Evolutionary conservation across 2,329 filamentous ascomycete species (phyloP).

Genomic region (Lasiodiplodia theobromae): DNA sequence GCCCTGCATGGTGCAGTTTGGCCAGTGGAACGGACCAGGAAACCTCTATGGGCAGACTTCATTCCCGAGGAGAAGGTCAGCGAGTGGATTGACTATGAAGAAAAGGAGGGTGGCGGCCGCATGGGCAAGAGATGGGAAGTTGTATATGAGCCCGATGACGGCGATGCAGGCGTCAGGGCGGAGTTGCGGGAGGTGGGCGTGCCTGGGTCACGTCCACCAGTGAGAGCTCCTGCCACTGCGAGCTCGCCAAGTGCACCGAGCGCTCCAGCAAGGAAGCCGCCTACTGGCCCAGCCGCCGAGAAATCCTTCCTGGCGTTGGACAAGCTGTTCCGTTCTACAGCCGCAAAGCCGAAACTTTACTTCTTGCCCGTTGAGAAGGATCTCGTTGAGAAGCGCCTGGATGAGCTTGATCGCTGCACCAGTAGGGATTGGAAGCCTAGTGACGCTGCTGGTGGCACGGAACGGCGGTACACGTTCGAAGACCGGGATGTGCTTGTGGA

Average conservation of each 20-base stretch:
- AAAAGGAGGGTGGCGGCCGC: conserved; percentile 52
- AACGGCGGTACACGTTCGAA: conserved; percentile 53
- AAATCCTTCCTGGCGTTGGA: conserved; percentile 63
- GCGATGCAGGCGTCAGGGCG: conserved; percentile 54
- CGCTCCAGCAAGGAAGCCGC: conserved; percentile 14
- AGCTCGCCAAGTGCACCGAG: conserved; percentile 2
- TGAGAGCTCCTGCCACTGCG: conserved; percentile 22
- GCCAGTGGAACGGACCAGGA: conserved; percentile 86
- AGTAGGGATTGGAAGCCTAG: conserved; percentile 48
- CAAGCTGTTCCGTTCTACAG: conserved; percentile 66
- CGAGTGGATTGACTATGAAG: conserved; percentile 77
- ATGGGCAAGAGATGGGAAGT: conserved; percentile 72
- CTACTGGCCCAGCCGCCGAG: conserved; percentile 34
- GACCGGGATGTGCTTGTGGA: conserved; percentile 53
- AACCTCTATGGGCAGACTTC: conserved; percentile 88
- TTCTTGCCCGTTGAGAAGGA: conserved; percentile 70
- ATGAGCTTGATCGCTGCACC: conserved; percentile 60
- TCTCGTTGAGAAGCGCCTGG: conserved; percentile 69
- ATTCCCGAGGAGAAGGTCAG: conserved; percentile 76
- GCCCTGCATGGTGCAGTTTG: conserved; percentile 80
- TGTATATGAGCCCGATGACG: conserved; percentile 57
- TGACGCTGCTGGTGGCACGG: conserved; percentile 7
- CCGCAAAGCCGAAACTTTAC: conserved; percentile 69
- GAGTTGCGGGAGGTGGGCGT: conserved; percentile 60
- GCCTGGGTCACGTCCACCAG: conserved; percentile 21